Evolutionary conservation across 1,139 yeast species (phyloP).

Genomic region (Saccharomyces hybrid): DNA sequence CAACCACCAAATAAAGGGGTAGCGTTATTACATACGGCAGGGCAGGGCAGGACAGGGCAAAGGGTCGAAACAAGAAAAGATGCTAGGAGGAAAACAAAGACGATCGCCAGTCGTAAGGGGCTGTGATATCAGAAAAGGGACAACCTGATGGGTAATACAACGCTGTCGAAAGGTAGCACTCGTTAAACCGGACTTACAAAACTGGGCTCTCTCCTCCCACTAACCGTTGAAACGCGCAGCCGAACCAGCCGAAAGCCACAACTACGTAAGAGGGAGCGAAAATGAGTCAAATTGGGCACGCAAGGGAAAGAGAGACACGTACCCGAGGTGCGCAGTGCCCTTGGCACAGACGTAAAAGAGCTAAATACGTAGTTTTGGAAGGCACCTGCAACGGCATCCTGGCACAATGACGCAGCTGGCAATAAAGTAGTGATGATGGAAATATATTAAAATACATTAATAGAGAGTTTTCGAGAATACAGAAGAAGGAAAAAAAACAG

Average conservation of each 20-base stretch:
- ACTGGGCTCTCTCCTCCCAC: neutral
- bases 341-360: neutral
- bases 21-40: neutral
- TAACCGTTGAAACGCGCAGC: neutral
- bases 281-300: neutral
- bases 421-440: neutral
- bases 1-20: neutral
- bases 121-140: neutral
- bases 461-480: neutral
- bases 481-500: neutral
- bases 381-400: neutral
- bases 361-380: neutral
- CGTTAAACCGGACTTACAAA: neutral
- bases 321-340: neutral
- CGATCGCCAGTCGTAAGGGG: neutral
- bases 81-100: neutral
- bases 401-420: neutral
- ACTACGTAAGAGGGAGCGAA: neutral
- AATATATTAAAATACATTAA: neutral
- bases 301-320: neutral
- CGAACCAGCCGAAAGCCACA: neutral
- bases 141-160: neutral
- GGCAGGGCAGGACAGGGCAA: too few relatives aligned
- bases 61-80: neutral
- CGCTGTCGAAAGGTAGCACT: neutral